phyloP scores from a whole-genome alignment of 495 filamentous ascomycete genomes.

The Aspergillus olivimuriae region DNA sequence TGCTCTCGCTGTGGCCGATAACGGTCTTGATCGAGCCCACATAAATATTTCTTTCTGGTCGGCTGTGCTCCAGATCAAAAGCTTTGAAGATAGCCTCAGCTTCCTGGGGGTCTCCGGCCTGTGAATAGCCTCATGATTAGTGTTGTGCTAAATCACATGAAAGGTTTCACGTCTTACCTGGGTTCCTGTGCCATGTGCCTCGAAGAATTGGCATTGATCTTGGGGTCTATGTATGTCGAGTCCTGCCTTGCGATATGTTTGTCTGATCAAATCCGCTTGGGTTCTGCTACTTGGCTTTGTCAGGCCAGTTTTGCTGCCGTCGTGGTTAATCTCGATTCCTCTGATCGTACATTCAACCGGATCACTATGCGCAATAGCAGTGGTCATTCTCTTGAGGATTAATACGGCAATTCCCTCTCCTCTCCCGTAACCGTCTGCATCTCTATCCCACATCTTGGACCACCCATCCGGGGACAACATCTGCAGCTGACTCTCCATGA shows the following conservation, averaged over 20 bases:
- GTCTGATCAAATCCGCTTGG: conserved; percentile 43
- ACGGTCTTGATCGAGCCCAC: conserved; percentile 43
- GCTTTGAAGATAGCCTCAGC: conserved; percentile 32
- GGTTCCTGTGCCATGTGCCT: conserved; percentile 45
- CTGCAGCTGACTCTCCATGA: conserved; percentile 3
- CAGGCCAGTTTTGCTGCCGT: conserved; percentile 41
- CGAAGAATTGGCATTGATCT: conserved; percentile 12
- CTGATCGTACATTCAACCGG: conserved; percentile 27
- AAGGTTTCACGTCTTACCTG: no score
- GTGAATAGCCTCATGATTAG: no score
- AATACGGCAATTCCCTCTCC: conserved; percentile 33
- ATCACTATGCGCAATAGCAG: conserved; percentile 24
- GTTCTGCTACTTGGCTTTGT: conserved; percentile 47
- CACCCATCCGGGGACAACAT: conserved; percentile 12
- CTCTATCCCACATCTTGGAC: conserved; percentile 24
- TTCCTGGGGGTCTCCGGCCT: conserved; percentile 33
- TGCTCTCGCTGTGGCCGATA: conserved; percentile 44
- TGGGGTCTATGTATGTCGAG: conserved; percentile 14
- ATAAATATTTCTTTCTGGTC: conserved; percentile 11
- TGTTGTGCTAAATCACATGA: no score
- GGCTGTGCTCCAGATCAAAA: conserved; percentile 14
- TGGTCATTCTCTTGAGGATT: conserved; percentile 25
- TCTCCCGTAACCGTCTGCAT: conserved; percentile 36
- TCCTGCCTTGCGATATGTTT: conserved; percentile 37
- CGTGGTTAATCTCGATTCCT: conserved; percentile 23